Base-by-base conservation (phyloP, 331 rosid genomes). In the Spiraea crenata region DNA sequence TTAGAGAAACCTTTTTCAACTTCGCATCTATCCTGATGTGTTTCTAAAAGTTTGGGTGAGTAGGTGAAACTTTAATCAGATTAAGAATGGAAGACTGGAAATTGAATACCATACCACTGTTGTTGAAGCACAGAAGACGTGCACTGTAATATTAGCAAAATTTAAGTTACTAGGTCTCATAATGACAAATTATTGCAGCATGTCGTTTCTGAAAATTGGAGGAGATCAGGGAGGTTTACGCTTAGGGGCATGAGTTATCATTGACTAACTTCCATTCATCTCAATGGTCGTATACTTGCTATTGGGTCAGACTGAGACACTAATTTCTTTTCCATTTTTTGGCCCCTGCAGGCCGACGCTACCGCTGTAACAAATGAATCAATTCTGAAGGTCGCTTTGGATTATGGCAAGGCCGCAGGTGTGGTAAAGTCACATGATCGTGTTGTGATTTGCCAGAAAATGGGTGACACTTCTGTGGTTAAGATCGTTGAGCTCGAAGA, bases 401-500 rank as follows among this genome's bases (percentile, higher is more conserved):
- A 91, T 79, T 87, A 82, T 79, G 99, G 99, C 63, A 93, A 85
- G 81, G 77, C 83, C 57, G 67, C 85, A 0, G 99, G 99, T 74
- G 78, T 91, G 25, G 57, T 93, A 31, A 93, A 91, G 82, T 66
- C 99, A 0, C 99, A 87, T 40, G 99, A 93, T 73, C 92, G 97
- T 40, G 92, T 93, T 11, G 92, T 91, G 34, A 85, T 93, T 63
- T 93, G 97, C 80, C 99, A 91, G 83, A 93, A 91, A 79, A 82
- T 91, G 57, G 97, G 91, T 15, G 99, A 93, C 82, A 72, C 88
- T 51, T 84, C 88, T 20, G 90, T 93, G 76, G 95, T 93, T 60
- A 93, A 93, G 95, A 93, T 93, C 63, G 79, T 93, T 8, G 99
- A 93, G 90, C 95, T 91, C 35, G 99, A 93, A 81, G 97, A 93